phyloP scores from a whole-genome alignment of 371 early-diverging fungal species.

The Mortierella sp. region DNA sequence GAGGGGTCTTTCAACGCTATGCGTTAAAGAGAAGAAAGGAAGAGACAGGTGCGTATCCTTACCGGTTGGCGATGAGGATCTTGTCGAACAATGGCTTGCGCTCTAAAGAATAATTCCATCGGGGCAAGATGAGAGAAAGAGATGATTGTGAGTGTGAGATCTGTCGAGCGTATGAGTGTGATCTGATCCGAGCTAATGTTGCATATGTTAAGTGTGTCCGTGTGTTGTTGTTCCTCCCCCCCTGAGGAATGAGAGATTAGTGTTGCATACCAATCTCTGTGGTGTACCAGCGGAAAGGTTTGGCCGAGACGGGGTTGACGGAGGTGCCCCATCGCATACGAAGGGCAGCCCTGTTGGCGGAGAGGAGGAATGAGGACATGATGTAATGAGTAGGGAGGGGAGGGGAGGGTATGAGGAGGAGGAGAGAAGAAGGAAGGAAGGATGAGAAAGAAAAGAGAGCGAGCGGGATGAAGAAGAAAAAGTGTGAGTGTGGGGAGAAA shows the following conservation, averaged over 20 bases:
- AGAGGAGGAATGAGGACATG: constrained; percentile 56
- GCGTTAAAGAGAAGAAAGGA: background rate
- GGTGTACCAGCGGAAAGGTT: constrained; percentile 56
- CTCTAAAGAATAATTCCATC: constrained; percentile 43
- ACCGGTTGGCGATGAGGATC: constrained; percentile 91
- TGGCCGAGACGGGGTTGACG: constrained; percentile 48
- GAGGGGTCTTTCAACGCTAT: background rate
- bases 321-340: constrained; percentile 59
- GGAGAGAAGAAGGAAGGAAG: constrained; percentile 1
- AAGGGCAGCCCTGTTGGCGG: constrained; percentile 56
- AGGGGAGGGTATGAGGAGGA: constrained; percentile 1
- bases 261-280: constrained; percentile 51
- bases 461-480: constrained; percentile 8
- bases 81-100: constrained; percentile 87
- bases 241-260: constrained; percentile 5
- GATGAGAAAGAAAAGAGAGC: constrained; percentile 4
- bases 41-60: constrained; percentile 6
- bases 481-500: constrained; percentile 15
- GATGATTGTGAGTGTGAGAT: background rate
- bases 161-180: background rate
- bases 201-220: background rate
- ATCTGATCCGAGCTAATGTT: constrained; percentile 8
- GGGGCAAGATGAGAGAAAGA: background rate
- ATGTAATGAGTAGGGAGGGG: constrained; percentile 4
- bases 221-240: background rate